Base-by-base conservation (phyloP, 306 rosid genomes). In the Glycine latifolia region DNA sequence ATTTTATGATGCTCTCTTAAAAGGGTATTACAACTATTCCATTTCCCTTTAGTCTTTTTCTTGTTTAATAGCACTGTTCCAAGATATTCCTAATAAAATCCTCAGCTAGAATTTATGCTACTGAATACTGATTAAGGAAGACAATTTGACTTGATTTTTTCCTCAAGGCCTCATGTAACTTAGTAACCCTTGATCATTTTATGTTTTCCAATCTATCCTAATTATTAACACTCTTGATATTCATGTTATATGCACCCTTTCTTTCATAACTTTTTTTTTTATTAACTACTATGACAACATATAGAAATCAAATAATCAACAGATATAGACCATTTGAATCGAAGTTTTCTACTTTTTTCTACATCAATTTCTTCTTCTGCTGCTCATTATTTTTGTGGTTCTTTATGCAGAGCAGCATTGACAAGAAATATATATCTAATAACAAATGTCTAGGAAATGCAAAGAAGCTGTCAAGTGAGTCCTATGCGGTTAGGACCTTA, bases 381-480 rank as follows among this genome's bases (percentile, higher is more conserved):
- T 43, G 35, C 77, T 83, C 9, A 65, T 68, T 10, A 10, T 46
- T 39, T 31, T 73, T 41, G 41, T 41, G 59, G 11, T 12, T 81
- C 44, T 26, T 53, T 65, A 15, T 39, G 81, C 91, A 90, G 94
- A 85, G 89, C 49, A 88, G 89, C 75, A 66, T 86, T 54, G 87
- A 87, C 71, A 61, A 85, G 81, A 83, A 89, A 76, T 82, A 85
- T 52, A 41, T 88, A 85, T 60, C 65, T 60, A 35, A 55, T 49
- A 63, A 87, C 48, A 87, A 88, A 39, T 89, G 85, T 70, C 88
- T 83, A 3, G 85, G 82, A 54, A 76, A 60, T 67, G 41, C 44
- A 61, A 87, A 87, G 87, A 91, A 86, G 87, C 79, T 87, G 70
- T 75, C 88, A 52, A 53, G 73, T 60, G 87, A 84, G 79, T 88